Conservation (phyloP, 2,329 filamentous ascomycete species). For the Pseudocercospora crystallina region DNA sequence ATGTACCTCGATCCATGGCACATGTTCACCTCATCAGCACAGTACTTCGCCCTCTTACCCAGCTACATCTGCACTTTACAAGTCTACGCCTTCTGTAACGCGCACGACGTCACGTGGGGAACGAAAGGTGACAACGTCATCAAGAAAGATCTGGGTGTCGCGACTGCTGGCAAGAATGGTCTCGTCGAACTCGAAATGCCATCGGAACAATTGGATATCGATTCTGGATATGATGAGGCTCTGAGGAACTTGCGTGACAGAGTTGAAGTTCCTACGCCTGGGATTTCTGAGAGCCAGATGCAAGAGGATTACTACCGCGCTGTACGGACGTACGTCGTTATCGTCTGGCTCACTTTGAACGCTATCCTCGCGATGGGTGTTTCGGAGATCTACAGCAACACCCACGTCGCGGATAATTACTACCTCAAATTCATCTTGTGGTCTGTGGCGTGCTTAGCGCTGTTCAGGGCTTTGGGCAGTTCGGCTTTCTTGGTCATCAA, state of each 20-base stretch:
- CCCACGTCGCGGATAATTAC: constrained; percentile 74
- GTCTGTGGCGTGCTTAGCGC: constrained; percentile 79
- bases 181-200: constrained; percentile 97
- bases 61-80: constrained; percentile 96
- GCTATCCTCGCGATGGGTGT: constrained; percentile 91
- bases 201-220: constrained; percentile 94
- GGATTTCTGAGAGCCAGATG: constrained; percentile 71
- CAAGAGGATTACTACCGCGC: constrained; percentile 99
- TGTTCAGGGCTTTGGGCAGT: constrained; percentile 83
- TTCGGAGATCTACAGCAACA: constrained; percentile 75
- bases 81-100: constrained; percentile 98
- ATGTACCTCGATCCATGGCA: constrained; percentile 98
- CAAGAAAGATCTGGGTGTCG: constrained; percentile 86
- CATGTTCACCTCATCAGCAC: constrained; percentile 87
- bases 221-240: constrained; percentile 94
- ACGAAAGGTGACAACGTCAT: constrained; percentile 98
- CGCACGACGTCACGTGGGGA: constrained; percentile 97
- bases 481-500: constrained; percentile 83
- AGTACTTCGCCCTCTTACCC: constrained; percentile 91
- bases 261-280: constrained; percentile 69
- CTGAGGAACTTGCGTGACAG: constrained; percentile 93
- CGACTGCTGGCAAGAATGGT: constrained; percentile 64
- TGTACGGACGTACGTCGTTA: constrained; percentile 96
- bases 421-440: constrained; percentile 94
- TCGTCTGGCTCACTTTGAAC: constrained; percentile 90